Percentiles rank a stretch among this genome's conserved stretches.
Conservation (phyloP, 495 filamentous ascomycete genomes). For the Aspergillus bertholletiae region DNA sequence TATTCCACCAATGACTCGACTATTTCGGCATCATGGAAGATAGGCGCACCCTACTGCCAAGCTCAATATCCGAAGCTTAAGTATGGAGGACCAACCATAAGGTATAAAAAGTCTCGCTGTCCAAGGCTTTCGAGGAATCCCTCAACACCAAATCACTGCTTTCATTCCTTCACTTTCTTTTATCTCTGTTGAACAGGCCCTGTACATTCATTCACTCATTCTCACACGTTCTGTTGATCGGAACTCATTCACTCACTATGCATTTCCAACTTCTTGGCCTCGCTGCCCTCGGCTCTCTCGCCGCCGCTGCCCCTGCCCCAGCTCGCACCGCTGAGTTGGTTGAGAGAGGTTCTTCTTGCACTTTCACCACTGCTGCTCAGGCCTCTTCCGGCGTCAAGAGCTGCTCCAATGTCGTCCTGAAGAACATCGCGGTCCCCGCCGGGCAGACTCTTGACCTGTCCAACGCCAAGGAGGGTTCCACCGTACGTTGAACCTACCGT, state of each 20-base stretch:
- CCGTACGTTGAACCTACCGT: too few species aligned
- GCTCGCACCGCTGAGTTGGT: slow-evolving; percentile 20
- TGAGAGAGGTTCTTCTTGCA: slow-evolving; percentile 40
- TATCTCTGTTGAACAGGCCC: slow-evolving; percentile 11
- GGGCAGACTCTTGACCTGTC: slow-evolving; percentile 51
- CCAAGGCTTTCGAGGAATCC: background rate
- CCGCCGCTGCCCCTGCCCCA: slow-evolving; percentile 24
- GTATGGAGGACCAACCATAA: background rate
- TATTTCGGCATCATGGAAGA: background rate
- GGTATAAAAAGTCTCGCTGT: slow-evolving; percentile 4
- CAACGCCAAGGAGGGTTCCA: slow-evolving; percentile 40
- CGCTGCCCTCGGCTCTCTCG: slow-evolving; percentile 21
- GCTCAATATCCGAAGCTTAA: background rate
- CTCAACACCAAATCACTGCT: background rate
- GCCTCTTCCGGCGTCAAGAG: slow-evolving; percentile 42
- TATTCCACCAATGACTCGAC: background rate
- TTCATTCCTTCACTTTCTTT: background rate
- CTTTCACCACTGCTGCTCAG: slow-evolving; percentile 42
- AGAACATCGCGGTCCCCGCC: slow-evolving; percentile 47
- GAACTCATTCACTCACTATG: slow-evolving; percentile 16
- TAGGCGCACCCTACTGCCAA: background rate
- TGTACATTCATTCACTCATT: slow-evolving; percentile 2
- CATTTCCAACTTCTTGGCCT: slow-evolving; percentile 17
- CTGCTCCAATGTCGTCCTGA: slow-evolving; percentile 50
- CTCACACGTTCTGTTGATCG: slow-evolving; percentile 18